Conservation (phyloP, 1,284 basidiomycete species). For the Ustanciosporium gigantosporum region DNA sequence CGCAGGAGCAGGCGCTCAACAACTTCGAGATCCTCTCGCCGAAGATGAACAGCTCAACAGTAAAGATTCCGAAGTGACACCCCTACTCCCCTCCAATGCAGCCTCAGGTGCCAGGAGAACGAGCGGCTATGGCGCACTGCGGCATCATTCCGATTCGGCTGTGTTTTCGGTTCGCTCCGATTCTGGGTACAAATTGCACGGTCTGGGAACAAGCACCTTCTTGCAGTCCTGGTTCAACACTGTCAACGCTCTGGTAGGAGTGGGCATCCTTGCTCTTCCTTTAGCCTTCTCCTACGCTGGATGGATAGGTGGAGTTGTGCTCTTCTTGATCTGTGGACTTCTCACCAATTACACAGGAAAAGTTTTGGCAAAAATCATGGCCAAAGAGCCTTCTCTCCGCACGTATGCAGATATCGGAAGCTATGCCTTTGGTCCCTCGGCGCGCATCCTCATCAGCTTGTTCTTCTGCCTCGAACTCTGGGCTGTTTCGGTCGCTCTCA, state of each 20-base stretch:
- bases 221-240: conserved; percentile 60
- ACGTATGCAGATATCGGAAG: conserved; percentile 59
- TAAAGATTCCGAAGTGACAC: conserved; percentile 8
- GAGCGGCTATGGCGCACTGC: conserved; percentile 6
- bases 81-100: not conserved
- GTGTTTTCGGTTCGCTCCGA: conserved; percentile 6
- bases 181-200: conserved; percentile 7
- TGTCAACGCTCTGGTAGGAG: conserved; percentile 57
- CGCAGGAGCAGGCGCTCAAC: conserved; percentile 6
- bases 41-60: conserved; percentile 13
- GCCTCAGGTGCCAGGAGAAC: conserved; percentile 1
- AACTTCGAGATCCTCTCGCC: conserved; percentile 40
- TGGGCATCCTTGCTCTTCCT: conserved; percentile 57
- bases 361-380: conserved; percentile 56
- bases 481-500: conserved; percentile 54
- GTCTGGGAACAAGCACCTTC: conserved; percentile 48
- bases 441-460: conserved; percentile 48
- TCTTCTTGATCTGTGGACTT: conserved; percentile 52
- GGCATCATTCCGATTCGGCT: conserved; percentile 11
- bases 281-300: conserved; percentile 55
- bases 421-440: conserved; percentile 54
- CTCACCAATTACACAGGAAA: conserved; percentile 60
- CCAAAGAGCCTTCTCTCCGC: conserved; percentile 47
- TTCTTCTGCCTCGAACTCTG: conserved; percentile 59
- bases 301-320: conserved; percentile 43